Evolutionary conservation across 2,329 filamentous ascomycete species (phyloP).

Genomic region (Hypoxylon sp.): DNA sequence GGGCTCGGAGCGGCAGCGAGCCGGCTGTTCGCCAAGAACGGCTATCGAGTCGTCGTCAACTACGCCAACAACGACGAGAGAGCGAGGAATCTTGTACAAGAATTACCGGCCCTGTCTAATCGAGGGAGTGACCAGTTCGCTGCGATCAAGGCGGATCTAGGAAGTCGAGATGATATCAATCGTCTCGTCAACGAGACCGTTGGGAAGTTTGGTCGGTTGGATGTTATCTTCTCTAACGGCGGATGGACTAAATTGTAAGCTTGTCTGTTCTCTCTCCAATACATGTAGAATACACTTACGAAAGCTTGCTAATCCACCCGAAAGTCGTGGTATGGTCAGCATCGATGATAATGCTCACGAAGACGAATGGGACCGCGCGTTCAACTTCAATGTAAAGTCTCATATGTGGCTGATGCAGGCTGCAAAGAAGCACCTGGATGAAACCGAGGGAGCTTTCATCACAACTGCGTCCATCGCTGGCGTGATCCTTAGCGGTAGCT

Average conservation of each 20-base stretch:
- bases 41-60: conserved; percentile 77
- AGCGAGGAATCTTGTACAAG: conserved; percentile 65
- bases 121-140: conserved; percentile 48
- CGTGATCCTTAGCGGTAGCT: conserved; percentile 69
- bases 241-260: conserved; percentile 58
- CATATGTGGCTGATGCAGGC: conserved; percentile 69
- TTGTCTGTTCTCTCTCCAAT: not conserved
- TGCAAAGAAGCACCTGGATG: conserved; percentile 61
- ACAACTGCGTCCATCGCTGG: conserved; percentile 71
- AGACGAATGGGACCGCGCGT: conserved; percentile 67
- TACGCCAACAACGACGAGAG: conserved; percentile 69
- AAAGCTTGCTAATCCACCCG: conserved; percentile 7
- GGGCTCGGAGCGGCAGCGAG: conserved; percentile 76
- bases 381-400: conserved; percentile 69
- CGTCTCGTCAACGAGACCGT: conserved; percentile 67
- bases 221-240: conserved; percentile 80
- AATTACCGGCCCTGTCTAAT: conserved; percentile 59
- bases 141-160: conserved; percentile 73
- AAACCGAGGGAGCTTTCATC: conserved; percentile 67
- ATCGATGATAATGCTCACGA: conserved; percentile 64
- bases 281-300: not conserved
- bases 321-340: conserved; percentile 52
- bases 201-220: conserved; percentile 71
- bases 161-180: conserved; percentile 64
- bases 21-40: conserved; percentile 72